A percentile compares a stretch with the other conserved stretches of the same genome.
Conservation (phyloP, 1,139 yeast species). For the Ogataea hybrid region DNA sequence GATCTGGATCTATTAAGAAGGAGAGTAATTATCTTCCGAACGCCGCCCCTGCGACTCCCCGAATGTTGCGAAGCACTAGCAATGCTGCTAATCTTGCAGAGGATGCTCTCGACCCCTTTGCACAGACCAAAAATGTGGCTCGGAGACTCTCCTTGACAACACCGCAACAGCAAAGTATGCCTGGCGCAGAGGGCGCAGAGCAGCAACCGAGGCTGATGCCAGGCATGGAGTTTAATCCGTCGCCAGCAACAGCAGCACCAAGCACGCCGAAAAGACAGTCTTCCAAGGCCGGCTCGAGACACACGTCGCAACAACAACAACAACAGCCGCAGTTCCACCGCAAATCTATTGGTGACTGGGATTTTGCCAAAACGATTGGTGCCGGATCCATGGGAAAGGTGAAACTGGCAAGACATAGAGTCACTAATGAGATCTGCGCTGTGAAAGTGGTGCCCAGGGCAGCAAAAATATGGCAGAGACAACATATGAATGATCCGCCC, state of each 20-base stretch:
- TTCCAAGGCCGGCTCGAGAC: constrained; percentile 16
- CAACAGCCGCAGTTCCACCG: constrained; percentile 80
- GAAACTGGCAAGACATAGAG: constrained; percentile 82
- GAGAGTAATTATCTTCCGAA: constrained; percentile 21
- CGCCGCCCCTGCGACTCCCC: constrained; percentile 71
- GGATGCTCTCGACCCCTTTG: constrained; percentile 26
- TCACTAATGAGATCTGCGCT: constrained; percentile 83
- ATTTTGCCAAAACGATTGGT: constrained; percentile 90
- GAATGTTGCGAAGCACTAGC: constrained; percentile 65
- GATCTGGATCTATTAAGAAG: constrained; percentile 21
- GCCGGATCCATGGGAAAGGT: constrained; percentile 99
- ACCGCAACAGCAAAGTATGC: constrained; percentile 13
- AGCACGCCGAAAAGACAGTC: constrained; percentile 3
- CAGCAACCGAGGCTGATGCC: constrained; percentile 24
- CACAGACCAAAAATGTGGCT: constrained; percentile 20
- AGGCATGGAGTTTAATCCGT: constrained; percentile 24
- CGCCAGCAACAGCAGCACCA: constrained; percentile 12
- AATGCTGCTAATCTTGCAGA: constrained; percentile 22
- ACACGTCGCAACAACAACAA: constrained; percentile 26
- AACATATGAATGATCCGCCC: constrained; percentile 71
- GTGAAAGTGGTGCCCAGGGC: constrained; percentile 82
- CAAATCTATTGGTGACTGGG: constrained; percentile 95
- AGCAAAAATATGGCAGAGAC: constrained; percentile 71
- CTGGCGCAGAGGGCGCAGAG: constrained; percentile 9
- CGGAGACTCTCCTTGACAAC: constrained; percentile 14